phyloP scores from a whole-genome alignment of 495 filamentous ascomycete genomes.

The Aspergillus sclerotiicarbonarius region DNA sequence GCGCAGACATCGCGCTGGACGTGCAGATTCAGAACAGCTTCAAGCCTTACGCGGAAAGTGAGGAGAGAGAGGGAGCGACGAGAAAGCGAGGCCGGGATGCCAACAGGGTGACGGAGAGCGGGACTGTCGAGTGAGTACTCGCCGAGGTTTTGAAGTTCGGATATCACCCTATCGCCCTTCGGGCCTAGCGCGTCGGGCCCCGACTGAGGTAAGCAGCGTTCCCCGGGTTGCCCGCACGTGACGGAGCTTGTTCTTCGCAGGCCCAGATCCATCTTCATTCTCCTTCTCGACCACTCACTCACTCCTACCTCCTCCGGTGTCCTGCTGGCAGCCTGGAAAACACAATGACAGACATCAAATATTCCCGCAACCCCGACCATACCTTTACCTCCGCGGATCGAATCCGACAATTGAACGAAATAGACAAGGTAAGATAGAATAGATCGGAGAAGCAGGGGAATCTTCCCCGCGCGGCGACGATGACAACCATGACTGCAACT shows the following conservation, averaged over 20 bases:
- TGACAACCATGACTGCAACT: background rate
- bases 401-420: constrained; percentile 72
- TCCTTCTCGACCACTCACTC: background rate
- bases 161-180: constrained; percentile 17
- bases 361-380: constrained; percentile 14
- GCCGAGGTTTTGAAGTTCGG: constrained; percentile 13
- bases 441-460: background rate
- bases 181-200: constrained; percentile 16
- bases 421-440: constrained; percentile 59
- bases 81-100: constrained; percentile 1
- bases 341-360: constrained; percentile 23
- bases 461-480: background rate
- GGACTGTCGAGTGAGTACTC: background rate
- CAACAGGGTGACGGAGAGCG: constrained; percentile 5
- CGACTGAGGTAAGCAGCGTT: constrained; percentile 17
- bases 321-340: background rate
- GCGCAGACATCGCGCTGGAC: constrained; percentile 40
- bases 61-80: background rate
- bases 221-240: constrained; percentile 24
- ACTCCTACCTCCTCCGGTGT: background rate
- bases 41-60: constrained; percentile 1
- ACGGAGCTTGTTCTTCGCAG: background rate
- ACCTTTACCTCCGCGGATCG: constrained; percentile 64
- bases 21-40: background rate
- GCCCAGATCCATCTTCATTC: background rate